Base-by-base conservation (phyloP, 2,329 filamentous ascomycete species). In the Monilinia aucupariae region DNA sequence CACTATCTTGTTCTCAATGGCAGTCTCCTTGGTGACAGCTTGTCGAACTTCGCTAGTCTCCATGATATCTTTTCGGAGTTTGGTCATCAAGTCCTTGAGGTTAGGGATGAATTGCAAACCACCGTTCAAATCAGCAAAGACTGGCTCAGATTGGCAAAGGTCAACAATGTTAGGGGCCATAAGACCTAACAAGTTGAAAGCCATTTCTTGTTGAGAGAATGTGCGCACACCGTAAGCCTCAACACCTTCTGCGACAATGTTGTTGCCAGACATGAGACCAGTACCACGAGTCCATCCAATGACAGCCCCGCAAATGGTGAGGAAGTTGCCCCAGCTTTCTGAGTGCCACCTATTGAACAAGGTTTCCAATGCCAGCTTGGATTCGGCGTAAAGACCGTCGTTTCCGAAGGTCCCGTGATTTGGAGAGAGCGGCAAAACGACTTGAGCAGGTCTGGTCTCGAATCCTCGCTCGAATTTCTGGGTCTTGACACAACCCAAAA, bases 201-300 rank as follows among this genome's bases (percentile, higher is more conserved):
- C 94, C 94, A 99, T 99, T 78, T 99, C 94, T 76, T 96, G 92
- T 79, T 97, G 94, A 12, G 93, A 97, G 82, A 99, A 99, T 4
- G 94, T 99, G 71, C 94, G 92, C 32, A 97, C 94, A 72, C 94
- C 94, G 69, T 96, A 94, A 71, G 90, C 91, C 81, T 99, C 94
- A 63, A 99, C 91, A 65, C 93, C 94, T 76, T 97, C 93, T 43
- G 94, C 94, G 68, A 97, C 92, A 71, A 97, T 87, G 77, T 99
- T 97, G 82, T 97, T 97, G 73, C 90, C 92, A 69, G 89, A 90
- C 93, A 99, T 99, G 71, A 99, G 86, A 75, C 94, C 94, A 67
- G 94, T 99, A 68, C 93, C 94, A 79, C 94, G 93, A 70, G 94
- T 99, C 94, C 94, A 99, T 67, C 94, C 94, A 75, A 99, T 99